Evolutionary conservation across 2,329 filamentous ascomycete genomes (phyloP).

Genomic region (Kalaharituber pfeilii): DNA sequence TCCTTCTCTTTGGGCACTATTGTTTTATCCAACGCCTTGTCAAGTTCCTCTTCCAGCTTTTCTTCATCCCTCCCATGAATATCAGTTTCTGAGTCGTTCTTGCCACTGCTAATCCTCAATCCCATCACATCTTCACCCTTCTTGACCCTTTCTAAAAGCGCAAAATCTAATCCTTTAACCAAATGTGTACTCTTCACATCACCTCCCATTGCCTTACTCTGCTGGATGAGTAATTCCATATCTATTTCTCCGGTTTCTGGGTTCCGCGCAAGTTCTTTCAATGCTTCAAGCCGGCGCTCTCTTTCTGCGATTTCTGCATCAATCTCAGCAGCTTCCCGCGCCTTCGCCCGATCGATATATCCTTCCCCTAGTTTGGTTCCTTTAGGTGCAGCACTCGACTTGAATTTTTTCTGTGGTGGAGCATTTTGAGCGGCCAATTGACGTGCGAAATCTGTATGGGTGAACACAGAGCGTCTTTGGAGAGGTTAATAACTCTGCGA

Average conservation of each 20-base stretch:
- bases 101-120: slow-evolving; percentile 24
- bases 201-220: slow-evolving; percentile 53
- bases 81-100: slow-evolving; percentile 18
- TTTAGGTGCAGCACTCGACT: slow-evolving; percentile 57
- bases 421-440: slow-evolving; percentile 51
- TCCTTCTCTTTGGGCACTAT: slow-evolving; percentile 38
- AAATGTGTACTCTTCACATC: slow-evolving; percentile 67
- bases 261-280: slow-evolving; percentile 51
- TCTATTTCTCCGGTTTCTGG: slow-evolving; percentile 67
- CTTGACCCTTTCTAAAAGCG: slow-evolving; percentile 51
- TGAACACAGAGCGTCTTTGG: slow-evolving; percentile 45
- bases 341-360: slow-evolving; percentile 65
- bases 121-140: slow-evolving; percentile 47
- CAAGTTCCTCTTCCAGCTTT: slow-evolving; percentile 50
- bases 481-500: slow-evolving; percentile 15
- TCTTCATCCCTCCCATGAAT: slow-evolving; percentile 25
- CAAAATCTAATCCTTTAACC: slow-evolving; percentile 81
- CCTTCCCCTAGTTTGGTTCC: slow-evolving; percentile 63
- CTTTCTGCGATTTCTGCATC: slow-evolving; percentile 35
- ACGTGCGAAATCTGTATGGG: slow-evolving; percentile 55
- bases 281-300: slow-evolving; percentile 50
- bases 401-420: slow-evolving; percentile 49
- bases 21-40: slow-evolving; percentile 39
- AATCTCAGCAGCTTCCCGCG: slow-evolving; percentile 37
- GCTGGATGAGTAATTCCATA: slow-evolving; percentile 30